A percentile compares a stretch with the other conserved stretches of the same genome.
These are phyloP conservation scores for Citrus sp. DNA, from an alignment of 345 rosid species.

Conservation along the genomic window DNA sequence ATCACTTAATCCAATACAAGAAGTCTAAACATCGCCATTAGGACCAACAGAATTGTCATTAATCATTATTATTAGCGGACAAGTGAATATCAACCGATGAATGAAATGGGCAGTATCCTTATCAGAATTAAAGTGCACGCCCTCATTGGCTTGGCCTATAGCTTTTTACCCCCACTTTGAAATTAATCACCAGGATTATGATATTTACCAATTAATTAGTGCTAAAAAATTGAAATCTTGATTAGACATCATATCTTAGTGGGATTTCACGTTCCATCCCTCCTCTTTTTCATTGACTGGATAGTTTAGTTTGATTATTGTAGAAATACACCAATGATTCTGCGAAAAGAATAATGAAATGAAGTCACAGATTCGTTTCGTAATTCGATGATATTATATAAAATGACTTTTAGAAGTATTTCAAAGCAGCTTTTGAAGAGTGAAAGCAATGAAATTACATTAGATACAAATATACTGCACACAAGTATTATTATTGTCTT, in stretches of 20 bases:
- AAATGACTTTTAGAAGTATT: neutral
- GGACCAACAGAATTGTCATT: neutral
- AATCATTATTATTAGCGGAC: neutral
- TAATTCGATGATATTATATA: too few species aligned
- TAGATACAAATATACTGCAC: too few species aligned
- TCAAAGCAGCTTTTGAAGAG: neutral
- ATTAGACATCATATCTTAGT: conserved; percentile 19
- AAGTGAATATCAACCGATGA: neutral
- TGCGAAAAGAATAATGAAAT: neutral
- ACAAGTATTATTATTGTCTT: too few species aligned
- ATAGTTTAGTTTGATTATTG: neutral
- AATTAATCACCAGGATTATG: conserved; percentile 14
- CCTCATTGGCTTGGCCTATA: neutral
- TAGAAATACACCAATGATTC: neutral
- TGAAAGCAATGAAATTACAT: neutral
- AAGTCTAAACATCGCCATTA: neutral
- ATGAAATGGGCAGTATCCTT: neutral
- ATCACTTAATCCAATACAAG: neutral
- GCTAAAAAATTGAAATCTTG: conserved; percentile 7
- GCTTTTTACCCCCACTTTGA: neutral
- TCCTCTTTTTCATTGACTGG: neutral
- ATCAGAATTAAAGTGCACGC: neutral
- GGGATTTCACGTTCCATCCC: neutral
- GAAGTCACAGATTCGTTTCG: too few species aligned
- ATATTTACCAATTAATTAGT: conserved; percentile 28